Evolutionary conservation across 345 rosid genomes (phyloP).

Genomic region (Eutrema japonicum): DNA sequence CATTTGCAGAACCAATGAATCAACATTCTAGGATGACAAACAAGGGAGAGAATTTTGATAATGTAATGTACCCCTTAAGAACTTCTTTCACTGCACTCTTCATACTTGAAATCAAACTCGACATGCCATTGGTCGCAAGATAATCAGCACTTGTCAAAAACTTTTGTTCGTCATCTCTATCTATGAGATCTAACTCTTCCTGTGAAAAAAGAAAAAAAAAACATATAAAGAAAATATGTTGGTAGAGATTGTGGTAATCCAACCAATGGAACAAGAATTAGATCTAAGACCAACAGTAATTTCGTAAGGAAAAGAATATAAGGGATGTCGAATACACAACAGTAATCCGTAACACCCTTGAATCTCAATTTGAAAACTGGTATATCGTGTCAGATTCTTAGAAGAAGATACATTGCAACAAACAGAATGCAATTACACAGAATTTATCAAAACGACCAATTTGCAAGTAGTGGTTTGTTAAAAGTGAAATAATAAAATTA

Average conservation of each 20-base stretch:
- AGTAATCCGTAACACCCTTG: constrained; percentile 1
- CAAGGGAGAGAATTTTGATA: constrained; percentile 1
- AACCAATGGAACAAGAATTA: background rate
- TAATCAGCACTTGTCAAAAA: constrained; percentile 77
- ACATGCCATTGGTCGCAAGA: constrained; percentile 75
- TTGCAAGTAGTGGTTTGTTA: background rate
- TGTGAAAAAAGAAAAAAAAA: constrained; percentile 41
- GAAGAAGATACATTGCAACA: background rate
- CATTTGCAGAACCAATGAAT: constrained; percentile 16
- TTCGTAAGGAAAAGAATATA: background rate
- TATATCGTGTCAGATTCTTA: constrained; percentile 5
- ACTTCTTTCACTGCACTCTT: constrained; percentile 70
- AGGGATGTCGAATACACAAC: background rate
- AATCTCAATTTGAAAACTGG: background rate
- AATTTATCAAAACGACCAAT: background rate
- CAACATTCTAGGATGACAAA: constrained; percentile 12
- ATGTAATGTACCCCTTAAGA: constrained; percentile 65
- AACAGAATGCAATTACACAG: background rate
- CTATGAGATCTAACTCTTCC: constrained; percentile 81
- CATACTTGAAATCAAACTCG: constrained; percentile 58
- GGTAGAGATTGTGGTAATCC: constrained; percentile 8
- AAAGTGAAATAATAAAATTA: background rate
- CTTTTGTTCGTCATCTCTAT: constrained; percentile 74
- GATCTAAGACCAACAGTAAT: constrained; percentile 15
- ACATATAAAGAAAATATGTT: background rate